Base-by-base conservation (phyloP, 208 protist species). In the Leishmania tarentolae region DNA sequence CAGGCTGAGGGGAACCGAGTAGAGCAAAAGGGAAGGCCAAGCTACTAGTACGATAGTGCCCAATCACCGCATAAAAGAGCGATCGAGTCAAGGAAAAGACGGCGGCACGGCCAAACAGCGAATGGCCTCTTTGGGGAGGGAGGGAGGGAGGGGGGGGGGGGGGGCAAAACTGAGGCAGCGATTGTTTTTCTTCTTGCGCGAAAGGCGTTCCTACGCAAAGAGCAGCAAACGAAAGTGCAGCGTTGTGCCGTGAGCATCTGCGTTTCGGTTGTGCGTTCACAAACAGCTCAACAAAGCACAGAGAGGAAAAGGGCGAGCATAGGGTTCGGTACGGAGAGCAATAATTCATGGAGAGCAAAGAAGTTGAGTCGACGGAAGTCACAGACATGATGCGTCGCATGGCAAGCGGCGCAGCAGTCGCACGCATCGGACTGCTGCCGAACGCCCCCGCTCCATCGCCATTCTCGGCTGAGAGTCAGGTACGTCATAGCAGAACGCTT, bases 71-170 rank as follows among this genome's bases (percentile, higher is more conserved):
- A 11, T 28, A 63, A 35, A 57, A 46, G 47, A 76, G 24, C 44
- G 72, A 76, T 50, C 40, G 76, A 68, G 46, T 74, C 79, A 56
- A 31, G 40, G 13, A 63, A 6, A 63, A 46, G 52, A 50, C 72
- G 37, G 72, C 21, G 28, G 7, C 50, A 40, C 8, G 46, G 75
- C 61, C 69, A 73, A 53, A 46, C 69, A 50, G 8, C 31, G 28
- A 21, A 21, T 3, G 24, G 40, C 24, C 44, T 73, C 69, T 53
- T 28, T 53, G 37, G 13, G 6, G 61, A 37, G 24, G 28, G 24
- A 17, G 6, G 24, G n/a, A 13, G 35, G 17, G 37, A 19, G 8
- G 31, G 65, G 37, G 65, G 3, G 37, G 65, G n/a, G 31, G 13
- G n/a, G 61, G 0, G 44, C 24, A n/a, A n/a, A n/a, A 28, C 2